Evolutionary conservation across 208 protist genomes (phyloP).

Genomic region (Trypanosoma avium): DNA sequence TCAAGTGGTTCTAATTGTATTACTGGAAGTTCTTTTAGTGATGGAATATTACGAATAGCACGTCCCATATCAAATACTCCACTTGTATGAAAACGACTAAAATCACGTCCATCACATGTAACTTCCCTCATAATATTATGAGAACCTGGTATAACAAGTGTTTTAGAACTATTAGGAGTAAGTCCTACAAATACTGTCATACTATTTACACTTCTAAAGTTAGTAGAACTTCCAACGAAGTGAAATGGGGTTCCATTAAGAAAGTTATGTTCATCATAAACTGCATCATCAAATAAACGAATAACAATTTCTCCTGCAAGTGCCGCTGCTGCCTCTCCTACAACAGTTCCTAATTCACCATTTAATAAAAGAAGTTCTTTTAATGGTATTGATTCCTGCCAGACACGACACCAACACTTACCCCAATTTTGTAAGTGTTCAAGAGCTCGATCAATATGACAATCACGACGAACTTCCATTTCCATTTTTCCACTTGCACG

Average conservation of each 20-base stretch:
- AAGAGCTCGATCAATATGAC: constrained; percentile 65
- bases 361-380: constrained; percentile 21
- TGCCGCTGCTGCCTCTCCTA: constrained; percentile 65
- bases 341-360: constrained; percentile 33
- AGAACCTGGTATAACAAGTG: constrained; percentile 63
- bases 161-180: constrained; percentile 1
- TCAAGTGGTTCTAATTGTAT: constrained; percentile 46
- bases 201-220: constrained; percentile 26
- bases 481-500: constrained; percentile 64
- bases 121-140: constrained; percentile 59
- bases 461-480: constrained; percentile 49
- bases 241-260: constrained; percentile 64
- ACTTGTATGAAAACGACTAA: constrained; percentile 42
- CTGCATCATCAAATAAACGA: constrained; percentile 66
- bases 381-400: constrained; percentile 36
- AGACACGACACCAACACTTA: constrained; percentile 59
- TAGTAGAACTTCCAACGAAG: constrained; percentile 33
- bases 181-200: constrained; percentile 57
- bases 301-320: constrained; percentile 71
- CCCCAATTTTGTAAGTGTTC: constrained; percentile 67
- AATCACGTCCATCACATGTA: constrained; percentile 60
- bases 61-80: constrained; percentile 69
- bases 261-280: constrained; percentile 48
- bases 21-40: constrained; percentile 38
- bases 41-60: constrained; percentile 50